Percentiles rank a stretch among this genome's conserved stretches.
These are phyloP conservation scores for Chenopodium suecicum DNA, from an alignment of 148 eudicot genomes.

Conservation along the genomic window DNA sequence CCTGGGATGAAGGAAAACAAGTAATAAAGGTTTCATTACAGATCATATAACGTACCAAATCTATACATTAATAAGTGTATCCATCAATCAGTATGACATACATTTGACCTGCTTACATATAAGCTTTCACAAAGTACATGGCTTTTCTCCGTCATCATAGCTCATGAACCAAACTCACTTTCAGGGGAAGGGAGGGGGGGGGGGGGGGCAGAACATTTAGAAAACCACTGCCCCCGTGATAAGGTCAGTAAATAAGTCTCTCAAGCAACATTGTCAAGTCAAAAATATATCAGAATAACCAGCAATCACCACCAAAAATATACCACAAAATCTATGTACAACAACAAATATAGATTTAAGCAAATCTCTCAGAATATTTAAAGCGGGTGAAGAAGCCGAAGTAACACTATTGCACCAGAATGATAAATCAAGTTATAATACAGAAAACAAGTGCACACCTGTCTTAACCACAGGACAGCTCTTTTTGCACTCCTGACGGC, in stretches of 20 bases:
- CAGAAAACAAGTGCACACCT: constrained; percentile 36
- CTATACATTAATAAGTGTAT: neutral
- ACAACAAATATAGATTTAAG: neutral
- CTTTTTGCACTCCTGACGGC: constrained; percentile 96
- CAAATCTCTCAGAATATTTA: neutral
- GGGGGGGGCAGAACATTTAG: neutral
- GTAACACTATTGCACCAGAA: neutral
- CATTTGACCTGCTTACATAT: neutral
- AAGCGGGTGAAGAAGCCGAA: neutral
- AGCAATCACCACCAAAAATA: neutral
- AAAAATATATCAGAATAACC: neutral
- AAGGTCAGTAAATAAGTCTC: neutral
- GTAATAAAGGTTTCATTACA: neutral
- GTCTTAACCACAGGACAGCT: constrained; percentile 98
- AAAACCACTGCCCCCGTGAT: neutral
- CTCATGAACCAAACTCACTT: neutral
- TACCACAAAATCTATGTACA: neutral
- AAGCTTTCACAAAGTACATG: neutral
- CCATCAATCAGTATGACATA: neutral
- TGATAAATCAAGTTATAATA: neutral
- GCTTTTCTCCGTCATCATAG: neutral
- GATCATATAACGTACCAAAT: neutral
- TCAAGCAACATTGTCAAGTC: neutral
- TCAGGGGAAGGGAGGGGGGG: no score
- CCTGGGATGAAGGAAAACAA: constrained; percentile 40